Conservation (phyloP, 129 eudicot species). For the Chrysanthemum makinoi region DNA sequence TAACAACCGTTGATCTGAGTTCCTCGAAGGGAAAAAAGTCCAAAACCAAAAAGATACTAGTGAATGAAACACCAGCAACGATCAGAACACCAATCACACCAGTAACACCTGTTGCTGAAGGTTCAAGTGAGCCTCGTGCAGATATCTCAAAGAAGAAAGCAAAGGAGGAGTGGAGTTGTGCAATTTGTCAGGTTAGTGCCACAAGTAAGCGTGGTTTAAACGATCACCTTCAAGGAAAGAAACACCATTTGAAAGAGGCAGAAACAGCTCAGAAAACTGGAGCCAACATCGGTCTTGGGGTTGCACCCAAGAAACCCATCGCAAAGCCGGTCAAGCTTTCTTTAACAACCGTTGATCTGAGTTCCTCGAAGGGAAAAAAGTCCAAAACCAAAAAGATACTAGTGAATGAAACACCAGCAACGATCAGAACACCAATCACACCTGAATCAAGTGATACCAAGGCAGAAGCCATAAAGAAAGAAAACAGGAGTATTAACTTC, state of each 20-base stretch:
- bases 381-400: neutral
- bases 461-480: neutral
- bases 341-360: constrained; percentile 8
- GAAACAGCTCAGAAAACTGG: constrained; percentile 39
- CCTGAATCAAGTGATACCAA: constrained; percentile 10
- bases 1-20: neutral
- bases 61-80: neutral
- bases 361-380: neutral
- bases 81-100: neutral
- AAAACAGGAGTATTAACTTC: constrained; percentile 21
- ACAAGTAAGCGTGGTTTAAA: constrained; percentile 50
- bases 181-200: constrained; percentile 56
- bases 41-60: neutral
- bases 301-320: constrained; percentile 33
- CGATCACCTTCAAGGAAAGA: constrained; percentile 63
- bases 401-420: neutral
- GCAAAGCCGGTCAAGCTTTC: constrained; percentile 12
- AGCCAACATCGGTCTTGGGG: constrained; percentile 43
- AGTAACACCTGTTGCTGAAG: constrained; percentile 8
- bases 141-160: constrained; percentile 32
- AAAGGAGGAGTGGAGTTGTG: constrained; percentile 68
- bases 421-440: constrained; percentile 1
- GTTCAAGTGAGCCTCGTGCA: constrained; percentile 23
- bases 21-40: constrained; percentile 6
- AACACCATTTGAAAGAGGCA: constrained; percentile 56